These are phyloP conservation scores for Aspergillus sp. DNA, from an alignment of 2,329 filamentous ascomycete genomes.

Conservation along the genomic window DNA sequence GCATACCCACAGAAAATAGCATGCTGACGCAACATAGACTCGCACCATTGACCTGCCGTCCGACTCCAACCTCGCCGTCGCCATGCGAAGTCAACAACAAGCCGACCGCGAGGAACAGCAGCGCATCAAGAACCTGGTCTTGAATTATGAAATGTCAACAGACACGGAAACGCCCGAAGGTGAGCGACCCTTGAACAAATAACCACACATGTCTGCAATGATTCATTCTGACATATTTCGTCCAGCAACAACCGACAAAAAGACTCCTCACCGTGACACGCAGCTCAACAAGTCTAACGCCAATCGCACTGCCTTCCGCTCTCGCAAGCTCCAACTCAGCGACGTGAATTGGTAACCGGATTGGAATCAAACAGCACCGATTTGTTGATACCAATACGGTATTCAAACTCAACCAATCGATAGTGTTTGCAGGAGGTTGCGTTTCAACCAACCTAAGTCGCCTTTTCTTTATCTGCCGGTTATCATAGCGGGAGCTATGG, in stretches of 20 bases:
- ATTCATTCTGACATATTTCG: constrained; percentile 34
- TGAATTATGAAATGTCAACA: constrained; percentile 93
- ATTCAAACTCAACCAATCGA: background rate
- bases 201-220: background rate
- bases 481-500: background rate
- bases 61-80: constrained; percentile 91
- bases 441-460: background rate
- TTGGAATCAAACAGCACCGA: constrained; percentile 22
- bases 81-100: constrained; percentile 93
- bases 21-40: constrained; percentile 57
- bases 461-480: background rate
- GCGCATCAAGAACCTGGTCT: constrained; percentile 94
- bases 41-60: constrained; percentile 82
- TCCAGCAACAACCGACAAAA: constrained; percentile 40
- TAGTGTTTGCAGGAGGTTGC: background rate
- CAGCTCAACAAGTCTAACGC: constrained; percentile 56
- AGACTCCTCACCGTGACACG: constrained; percentile 41
- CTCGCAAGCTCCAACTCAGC: constrained; percentile 87
- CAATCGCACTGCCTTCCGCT: constrained; percentile 74
- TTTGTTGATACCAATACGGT: background rate
- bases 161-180: constrained; percentile 75
- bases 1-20: background rate
- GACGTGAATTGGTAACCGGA: constrained; percentile 85
- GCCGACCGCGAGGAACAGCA: constrained; percentile 95
- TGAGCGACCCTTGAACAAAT: constrained; percentile 47